A percentile compares a stretch with the other conserved stretches of the same genome.
Evolutionary conservation across 1,284 basidiomycete species (phyloP).

Genomic region (Cutaneotrichosporon sp.): DNA sequence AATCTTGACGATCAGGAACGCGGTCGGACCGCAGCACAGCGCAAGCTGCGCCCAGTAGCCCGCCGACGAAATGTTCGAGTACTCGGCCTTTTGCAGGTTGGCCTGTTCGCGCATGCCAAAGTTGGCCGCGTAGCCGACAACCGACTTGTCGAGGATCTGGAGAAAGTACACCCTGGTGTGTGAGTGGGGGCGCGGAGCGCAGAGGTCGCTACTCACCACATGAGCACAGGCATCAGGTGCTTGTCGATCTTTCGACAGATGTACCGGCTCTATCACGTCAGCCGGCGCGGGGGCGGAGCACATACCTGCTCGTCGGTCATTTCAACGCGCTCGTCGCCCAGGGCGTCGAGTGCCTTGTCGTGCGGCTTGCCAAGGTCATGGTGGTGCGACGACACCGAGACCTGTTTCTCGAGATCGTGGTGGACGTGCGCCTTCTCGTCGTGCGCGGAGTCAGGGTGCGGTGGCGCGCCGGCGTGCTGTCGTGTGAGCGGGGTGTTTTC

Average conservation of each 20-base stretch:
- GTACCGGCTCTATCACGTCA: conserved; percentile 10
- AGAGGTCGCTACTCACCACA: conserved; percentile 18
- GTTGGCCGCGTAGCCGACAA: conserved; percentile 22
- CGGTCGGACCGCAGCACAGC: conserved; percentile 35
- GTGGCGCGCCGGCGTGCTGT: background rate
- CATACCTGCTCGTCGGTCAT: conserved; percentile 32
- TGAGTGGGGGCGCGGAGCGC: background rate
- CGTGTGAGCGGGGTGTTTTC: background rate
- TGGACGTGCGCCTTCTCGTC: conserved; percentile 1
- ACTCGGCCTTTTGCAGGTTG: conserved; percentile 27
- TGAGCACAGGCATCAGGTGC: conserved; percentile 30
- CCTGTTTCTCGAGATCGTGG: conserved; percentile 4
- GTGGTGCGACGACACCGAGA: background rate
- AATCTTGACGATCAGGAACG: conserved; percentile 40
- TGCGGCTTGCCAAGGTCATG: conserved; percentile 3
- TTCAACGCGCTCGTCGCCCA: conserved; percentile 24
- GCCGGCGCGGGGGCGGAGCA: conserved; percentile 5
- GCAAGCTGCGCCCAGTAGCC: conserved; percentile 22
- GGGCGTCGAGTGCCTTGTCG: conserved; percentile 24
- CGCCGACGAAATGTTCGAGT: conserved; percentile 23
- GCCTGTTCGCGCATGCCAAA: conserved; percentile 25
- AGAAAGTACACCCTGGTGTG: conserved; percentile 33
- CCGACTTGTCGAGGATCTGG: conserved; percentile 41
- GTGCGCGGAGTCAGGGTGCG: background rate
- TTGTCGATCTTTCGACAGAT: conserved; percentile 31